Conservation (phyloP, 352 stramenopile species). For the Phytophthora crassamura region DNA sequence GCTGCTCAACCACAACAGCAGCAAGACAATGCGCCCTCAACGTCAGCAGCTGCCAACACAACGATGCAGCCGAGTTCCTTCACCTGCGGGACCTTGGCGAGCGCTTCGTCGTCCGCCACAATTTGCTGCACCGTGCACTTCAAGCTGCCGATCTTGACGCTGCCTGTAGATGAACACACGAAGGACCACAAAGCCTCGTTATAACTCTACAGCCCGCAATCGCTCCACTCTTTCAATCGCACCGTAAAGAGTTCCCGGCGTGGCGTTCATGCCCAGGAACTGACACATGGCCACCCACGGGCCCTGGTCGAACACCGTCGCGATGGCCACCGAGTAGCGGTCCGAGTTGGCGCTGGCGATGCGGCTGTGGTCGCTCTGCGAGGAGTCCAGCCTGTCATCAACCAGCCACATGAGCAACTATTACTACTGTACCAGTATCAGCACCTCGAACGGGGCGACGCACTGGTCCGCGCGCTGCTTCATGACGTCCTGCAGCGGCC, state of each 20-base stretch:
- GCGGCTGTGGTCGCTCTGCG: conserved; percentile 37
- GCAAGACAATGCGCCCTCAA: neutral
- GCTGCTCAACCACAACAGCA: conserved; percentile 26
- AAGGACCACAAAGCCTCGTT: neutral
- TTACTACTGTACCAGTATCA: too few species aligned
- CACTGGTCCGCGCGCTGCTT: conserved; percentile 65
- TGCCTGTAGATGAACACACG: conserved; percentile 42
- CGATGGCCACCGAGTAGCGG: conserved; percentile 52
- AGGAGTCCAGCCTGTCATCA: conserved; percentile 48
- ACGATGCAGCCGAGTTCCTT: neutral
- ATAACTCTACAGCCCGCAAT: neutral
- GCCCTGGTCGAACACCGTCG: conserved; percentile 80
- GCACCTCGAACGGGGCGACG: too few species aligned
- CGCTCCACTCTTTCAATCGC: conserved; percentile 1
- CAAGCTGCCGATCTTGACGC: conserved; percentile 68
- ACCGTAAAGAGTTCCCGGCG: conserved; percentile 75
- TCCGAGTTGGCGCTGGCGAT: conserved; percentile 54
- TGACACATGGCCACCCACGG: conserved; percentile 86
- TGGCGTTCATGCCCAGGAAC: conserved; percentile 54
- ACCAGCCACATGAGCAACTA: too few species aligned
- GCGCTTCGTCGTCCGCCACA: conserved; percentile 64
- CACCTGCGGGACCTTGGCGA: conserved; percentile 65
- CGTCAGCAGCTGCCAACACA: neutral
- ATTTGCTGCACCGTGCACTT: conserved; percentile 67
- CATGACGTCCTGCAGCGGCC: conserved; percentile 79